phyloP scores from a whole-genome alignment of 2,329 filamentous ascomycete species.

The Neoscytalidium dimidiatum region DNA sequence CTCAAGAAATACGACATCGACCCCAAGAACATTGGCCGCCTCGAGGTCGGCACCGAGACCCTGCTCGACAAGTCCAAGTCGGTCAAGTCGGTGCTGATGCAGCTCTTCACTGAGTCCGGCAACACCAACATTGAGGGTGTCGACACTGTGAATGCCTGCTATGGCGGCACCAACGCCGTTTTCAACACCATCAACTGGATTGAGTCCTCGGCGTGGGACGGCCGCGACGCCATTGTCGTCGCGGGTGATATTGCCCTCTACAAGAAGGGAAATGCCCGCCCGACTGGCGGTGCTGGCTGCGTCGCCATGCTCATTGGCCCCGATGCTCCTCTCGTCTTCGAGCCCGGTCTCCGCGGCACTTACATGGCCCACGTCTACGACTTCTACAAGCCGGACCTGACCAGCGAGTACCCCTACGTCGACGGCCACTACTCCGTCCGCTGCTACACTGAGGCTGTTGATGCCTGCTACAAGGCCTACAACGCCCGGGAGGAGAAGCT shows the following conservation, averaged over 20 bases:
- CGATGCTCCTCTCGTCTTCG: constrained; percentile 52
- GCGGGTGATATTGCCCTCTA: constrained; percentile 57
- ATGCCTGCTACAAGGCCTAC: constrained; percentile 57
- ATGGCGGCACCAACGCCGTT: constrained; percentile 56
- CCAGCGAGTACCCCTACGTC: constrained; percentile 56
- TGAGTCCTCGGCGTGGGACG: constrained; percentile 56
- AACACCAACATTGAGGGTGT: constrained; percentile 57
- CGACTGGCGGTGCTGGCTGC: constrained; percentile 55
- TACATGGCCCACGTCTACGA: constrained; percentile 56
- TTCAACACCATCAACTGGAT: constrained; percentile 58
- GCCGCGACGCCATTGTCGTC: constrained; percentile 54
- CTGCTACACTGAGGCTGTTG: constrained; percentile 56
- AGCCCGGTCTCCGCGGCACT: constrained; percentile 52
- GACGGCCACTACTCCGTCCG: constrained; percentile 56
- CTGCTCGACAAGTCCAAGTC: constrained; percentile 59
- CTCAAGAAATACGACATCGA: constrained; percentile 56
- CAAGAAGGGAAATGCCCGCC: constrained; percentile 56
- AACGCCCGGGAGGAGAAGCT: constrained; percentile 51
- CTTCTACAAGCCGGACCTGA: constrained; percentile 58
- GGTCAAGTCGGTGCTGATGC: constrained; percentile 57
- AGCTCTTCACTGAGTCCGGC: constrained; percentile 52
- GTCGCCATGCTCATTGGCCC: constrained; percentile 57
- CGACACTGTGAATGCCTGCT: constrained; percentile 57
- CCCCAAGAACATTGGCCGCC: constrained; percentile 52
- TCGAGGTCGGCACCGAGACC: constrained; percentile 58